These are phyloP conservation scores for Torulaspora globosa DNA, from an alignment of 1,139 yeast genomes.

Conservation along the genomic window DNA sequence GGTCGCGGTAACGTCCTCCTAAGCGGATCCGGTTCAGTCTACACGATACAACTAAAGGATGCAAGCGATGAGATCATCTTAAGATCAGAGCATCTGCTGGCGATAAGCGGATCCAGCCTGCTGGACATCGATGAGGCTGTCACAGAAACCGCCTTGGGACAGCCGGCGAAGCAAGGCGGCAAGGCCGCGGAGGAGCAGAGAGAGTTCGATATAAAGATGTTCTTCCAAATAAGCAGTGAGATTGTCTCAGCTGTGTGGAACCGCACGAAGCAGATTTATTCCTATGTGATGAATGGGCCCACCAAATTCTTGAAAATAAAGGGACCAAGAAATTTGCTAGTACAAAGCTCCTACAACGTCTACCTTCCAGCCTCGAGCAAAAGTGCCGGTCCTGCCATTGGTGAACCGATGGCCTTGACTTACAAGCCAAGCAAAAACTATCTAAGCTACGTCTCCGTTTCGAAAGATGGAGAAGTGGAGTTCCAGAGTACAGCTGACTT, in stretches of 20 bases:
- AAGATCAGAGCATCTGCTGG: conserved; percentile 32
- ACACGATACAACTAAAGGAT: conserved; percentile 30
- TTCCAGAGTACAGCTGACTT: conserved; percentile 27
- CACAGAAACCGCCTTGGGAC: conserved; percentile 8
- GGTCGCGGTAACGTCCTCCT: conserved; percentile 36
- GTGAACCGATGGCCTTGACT: conserved; percentile 7
- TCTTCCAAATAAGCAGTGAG: conserved; percentile 16
- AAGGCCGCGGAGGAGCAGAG: conserved; percentile 10
- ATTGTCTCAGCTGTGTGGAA: conserved; percentile 13
- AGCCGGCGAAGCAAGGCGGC: conserved; percentile 6
- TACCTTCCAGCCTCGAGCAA: conserved; percentile 18
- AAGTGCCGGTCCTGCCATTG: conserved; percentile 2
- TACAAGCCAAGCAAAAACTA: conserved; percentile 20
- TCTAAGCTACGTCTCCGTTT: conserved; percentile 23
- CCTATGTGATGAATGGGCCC: conserved; percentile 20
- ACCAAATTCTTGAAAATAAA: conserved; percentile 26
- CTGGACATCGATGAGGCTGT: conserved; percentile 27
- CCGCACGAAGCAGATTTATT: conserved; percentile 15
- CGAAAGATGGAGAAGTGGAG: conserved; percentile 18
- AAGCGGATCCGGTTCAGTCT: conserved; percentile 34
- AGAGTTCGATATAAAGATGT: conserved; percentile 17
- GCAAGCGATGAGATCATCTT: conserved; percentile 30
- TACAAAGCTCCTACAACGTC: conserved; percentile 29
- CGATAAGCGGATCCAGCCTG: conserved; percentile 30
- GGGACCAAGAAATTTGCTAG: conserved; percentile 35